phyloP scores from a whole-genome alignment of 2,329 filamentous ascomycete genomes.

The Neoscytalidium dimidiatum region DNA sequence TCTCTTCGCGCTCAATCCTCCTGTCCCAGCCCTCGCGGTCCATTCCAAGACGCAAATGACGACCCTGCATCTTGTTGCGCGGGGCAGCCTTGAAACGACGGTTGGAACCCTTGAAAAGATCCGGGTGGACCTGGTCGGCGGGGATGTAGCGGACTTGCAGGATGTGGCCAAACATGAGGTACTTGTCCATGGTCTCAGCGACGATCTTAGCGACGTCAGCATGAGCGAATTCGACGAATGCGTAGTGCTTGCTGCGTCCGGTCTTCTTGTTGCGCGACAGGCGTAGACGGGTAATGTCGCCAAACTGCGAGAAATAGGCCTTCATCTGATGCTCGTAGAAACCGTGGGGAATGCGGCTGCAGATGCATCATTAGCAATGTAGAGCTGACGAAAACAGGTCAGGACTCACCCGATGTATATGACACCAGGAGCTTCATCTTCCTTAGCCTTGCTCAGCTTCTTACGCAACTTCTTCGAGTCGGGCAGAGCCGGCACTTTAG shows the following conservation, averaged over 20 bases:
- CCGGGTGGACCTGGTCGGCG: constrained; percentile 73
- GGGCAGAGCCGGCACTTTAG: constrained; percentile 37
- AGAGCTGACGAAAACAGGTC: background rate
- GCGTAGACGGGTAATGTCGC: constrained; percentile 74
- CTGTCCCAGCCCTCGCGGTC: constrained; percentile 77
- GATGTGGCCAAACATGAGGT: constrained; percentile 91
- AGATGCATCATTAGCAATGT: constrained; percentile 1
- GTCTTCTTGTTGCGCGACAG: constrained; percentile 91
- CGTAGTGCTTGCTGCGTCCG: constrained; percentile 88
- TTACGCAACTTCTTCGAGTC: constrained; percentile 36
- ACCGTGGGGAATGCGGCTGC: constrained; percentile 79
- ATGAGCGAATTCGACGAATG: constrained; percentile 84
- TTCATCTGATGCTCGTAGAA: constrained; percentile 98
- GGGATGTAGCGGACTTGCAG: constrained; percentile 83
- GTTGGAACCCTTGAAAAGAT: constrained; percentile 89
- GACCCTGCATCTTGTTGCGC: constrained; percentile 81
- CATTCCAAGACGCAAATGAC: constrained; percentile 70
- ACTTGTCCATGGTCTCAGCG: constrained; percentile 95
- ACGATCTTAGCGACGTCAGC: constrained; percentile 86
- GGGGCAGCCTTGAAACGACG: constrained; percentile 86
- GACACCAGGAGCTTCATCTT: constrained; percentile 67
- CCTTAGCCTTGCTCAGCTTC: constrained; percentile 50
- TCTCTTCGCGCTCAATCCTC: constrained; percentile 72
- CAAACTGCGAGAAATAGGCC: constrained; percentile 92
- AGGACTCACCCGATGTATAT: constrained; percentile 73